Evolutionary conservation across 805 yeast species (phyloP).

Genomic region (Cyberlindnera sargentensis): DNA sequence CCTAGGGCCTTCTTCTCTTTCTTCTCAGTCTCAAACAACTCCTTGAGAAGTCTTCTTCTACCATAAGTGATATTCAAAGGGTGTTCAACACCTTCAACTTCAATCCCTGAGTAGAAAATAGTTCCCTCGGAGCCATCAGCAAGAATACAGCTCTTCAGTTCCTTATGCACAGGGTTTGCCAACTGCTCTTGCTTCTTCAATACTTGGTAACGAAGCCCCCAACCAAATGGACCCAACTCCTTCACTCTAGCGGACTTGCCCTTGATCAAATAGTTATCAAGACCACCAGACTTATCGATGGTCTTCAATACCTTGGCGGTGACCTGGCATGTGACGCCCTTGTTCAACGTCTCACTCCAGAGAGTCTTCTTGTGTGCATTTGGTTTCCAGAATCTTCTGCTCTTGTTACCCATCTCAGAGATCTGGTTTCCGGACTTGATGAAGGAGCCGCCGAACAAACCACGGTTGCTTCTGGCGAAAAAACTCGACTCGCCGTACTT

Average conservation of each 20-base stretch:
- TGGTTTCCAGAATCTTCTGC: conserved; percentile 74
- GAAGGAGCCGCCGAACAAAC: conserved; percentile 85
- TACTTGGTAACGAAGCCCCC: conserved; percentile 79
- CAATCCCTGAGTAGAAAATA: conserved; percentile 42
- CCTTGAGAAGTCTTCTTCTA: conserved; percentile 51
- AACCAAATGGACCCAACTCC: conserved; percentile 88
- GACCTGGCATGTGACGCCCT: conserved; percentile 47
- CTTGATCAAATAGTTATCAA: conserved; percentile 81
- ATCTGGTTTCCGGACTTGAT: conserved; percentile 70
- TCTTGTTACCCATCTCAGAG: conserved; percentile 68
- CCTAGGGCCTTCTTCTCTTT: conserved; percentile 36
- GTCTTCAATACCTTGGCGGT: conserved; percentile 81
- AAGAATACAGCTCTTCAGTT: conserved; percentile 27
- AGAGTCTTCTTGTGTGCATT: conserved; percentile 69
- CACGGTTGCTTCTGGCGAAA: conserved; percentile 81
- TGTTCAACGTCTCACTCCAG: conserved; percentile 76
- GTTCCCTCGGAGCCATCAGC: conserved; percentile 27
- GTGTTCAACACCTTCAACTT: conserved; percentile 30
- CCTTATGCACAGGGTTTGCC: conserved; percentile 34
- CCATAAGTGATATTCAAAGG: conserved; percentile 52
- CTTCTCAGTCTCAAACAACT: conserved; percentile 45
- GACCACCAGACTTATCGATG: conserved; percentile 89
- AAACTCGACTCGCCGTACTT: conserved; percentile 72
- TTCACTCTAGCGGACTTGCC: conserved; percentile 86
- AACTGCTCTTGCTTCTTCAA: conserved; percentile 37